Percentiles rank a stretch among this genome's conserved stretches.
These are phyloP conservation scores for Tulasnella sp. DNA, from an alignment of 768 basidiomycete species.

Conservation along the genomic window DNA sequence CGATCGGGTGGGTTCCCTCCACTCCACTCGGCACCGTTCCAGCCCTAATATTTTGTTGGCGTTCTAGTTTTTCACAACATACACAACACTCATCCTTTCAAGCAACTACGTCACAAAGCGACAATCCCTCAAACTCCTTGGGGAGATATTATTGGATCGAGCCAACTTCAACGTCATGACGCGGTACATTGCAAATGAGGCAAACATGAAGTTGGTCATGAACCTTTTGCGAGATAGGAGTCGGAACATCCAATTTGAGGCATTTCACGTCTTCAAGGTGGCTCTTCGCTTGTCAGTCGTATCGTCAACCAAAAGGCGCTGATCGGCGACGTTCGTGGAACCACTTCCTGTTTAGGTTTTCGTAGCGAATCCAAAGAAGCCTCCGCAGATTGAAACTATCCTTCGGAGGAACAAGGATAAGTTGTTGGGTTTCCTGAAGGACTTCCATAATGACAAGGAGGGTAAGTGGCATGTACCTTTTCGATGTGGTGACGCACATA, in stretches of 20 bases:
- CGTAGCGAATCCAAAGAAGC: slow-evolving; percentile 99
- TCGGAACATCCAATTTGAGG: slow-evolving; percentile 99
- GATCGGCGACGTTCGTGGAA: background rate
- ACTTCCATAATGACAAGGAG: slow-evolving; percentile 98
- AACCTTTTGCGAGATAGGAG: slow-evolving; percentile 95
- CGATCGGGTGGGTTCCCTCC: slow-evolving; percentile 55
- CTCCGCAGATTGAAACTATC: slow-evolving; percentile 85
- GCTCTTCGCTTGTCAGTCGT: slow-evolving; percentile 19
- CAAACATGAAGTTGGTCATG: slow-evolving; percentile 99
- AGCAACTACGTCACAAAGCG: slow-evolving; percentile 99
- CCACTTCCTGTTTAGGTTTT: slow-evolving; percentile 53
- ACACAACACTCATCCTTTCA: slow-evolving; percentile 84
- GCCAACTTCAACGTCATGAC: slow-evolving; percentile 99
- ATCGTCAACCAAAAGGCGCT: background rate
- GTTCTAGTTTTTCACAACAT: slow-evolving; percentile 84
- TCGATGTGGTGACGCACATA: background rate
- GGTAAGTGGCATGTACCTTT: slow-evolving; percentile 35
- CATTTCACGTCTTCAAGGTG: slow-evolving; percentile 99
- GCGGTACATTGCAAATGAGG: slow-evolving; percentile 86
- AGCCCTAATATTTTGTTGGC: background rate
- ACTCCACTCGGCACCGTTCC: background rate
- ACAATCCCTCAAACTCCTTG: slow-evolving; percentile 93
- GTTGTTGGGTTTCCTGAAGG: slow-evolving; percentile 74
- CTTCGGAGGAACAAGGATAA: slow-evolving; percentile 91
- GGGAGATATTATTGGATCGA: slow-evolving; percentile 94